Base-by-base conservation (phyloP, 768 basidiomycete genomes). In the Rhizopogon vulgaris region DNA sequence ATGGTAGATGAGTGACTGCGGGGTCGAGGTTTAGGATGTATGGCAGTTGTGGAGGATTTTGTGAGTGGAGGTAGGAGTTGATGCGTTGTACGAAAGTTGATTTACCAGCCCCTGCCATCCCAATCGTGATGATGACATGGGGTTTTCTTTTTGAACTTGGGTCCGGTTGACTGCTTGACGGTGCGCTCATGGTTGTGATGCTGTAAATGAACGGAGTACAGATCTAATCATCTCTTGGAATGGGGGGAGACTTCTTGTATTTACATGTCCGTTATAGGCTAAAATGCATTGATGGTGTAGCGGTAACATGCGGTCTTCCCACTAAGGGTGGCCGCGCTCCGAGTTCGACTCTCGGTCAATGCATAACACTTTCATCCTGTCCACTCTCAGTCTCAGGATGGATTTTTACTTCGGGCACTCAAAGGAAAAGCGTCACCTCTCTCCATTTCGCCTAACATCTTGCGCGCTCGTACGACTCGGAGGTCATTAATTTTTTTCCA, bases 21-120 rank as follows among this genome's bases (percentile, higher is more conserved):
- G 96, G 96, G 68, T 99, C 96, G 54, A 99, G 85, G 67, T 99
- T 99, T 67, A 99, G 79, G 65, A 97, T 86, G 69, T 99, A 99
- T 0, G 96, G 94, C 2, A 87, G 85, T n/a, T 73, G 71, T 24
- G 78, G 75, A 2, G 77, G 80, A 53, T 83, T 66, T 39, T 71
- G 69, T 0, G 85, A 77, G 70, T 95, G 90, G 42, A 98, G 73
- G 71, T 97, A 81, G 12, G 94, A 88, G 68, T 95, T 97, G 52
- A 98, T 85, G 32, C 92, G 83, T 59, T 96, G 92, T 17, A 99
- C 90, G 65, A 99, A 90, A 3, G 95, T 97, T 6, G 96, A 97
- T 73, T 98, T 98, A 55, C 95, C 95, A 3, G 91, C 91, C 4
- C 94, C 94, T 0, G 94, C 94, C 92, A 95, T 95, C 18, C 94